Conservation (phyloP, 129 eudicot species). For the Arctium minus region DNA sequence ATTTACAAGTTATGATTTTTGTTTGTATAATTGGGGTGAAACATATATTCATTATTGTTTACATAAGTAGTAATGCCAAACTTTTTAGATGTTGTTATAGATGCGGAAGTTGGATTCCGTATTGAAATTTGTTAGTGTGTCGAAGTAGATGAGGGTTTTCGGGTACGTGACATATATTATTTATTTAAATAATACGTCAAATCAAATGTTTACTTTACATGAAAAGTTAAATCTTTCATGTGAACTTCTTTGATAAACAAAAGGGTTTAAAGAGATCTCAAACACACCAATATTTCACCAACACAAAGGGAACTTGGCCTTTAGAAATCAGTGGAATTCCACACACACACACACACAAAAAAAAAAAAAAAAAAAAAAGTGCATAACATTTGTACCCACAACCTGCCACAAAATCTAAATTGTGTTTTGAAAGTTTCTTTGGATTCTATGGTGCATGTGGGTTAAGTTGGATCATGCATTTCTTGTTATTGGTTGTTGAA, state of each 20-base stretch:
- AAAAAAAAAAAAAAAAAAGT: neutral
- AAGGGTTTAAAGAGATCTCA: slow-evolving; percentile 23
- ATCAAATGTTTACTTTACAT: neutral
- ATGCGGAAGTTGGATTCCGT: neutral
- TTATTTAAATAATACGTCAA: neutral
- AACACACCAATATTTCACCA: slow-evolving; percentile 34
- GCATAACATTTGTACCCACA: slow-evolving; percentile 21
- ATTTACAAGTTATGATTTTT: neutral
- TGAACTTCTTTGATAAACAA: slow-evolving; percentile 2
- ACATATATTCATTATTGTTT: neutral
- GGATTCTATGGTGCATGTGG: slow-evolving; percentile 29
- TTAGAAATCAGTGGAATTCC: neutral
- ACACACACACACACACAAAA: neutral
- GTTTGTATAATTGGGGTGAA: neutral
- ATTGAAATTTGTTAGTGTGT: neutral
- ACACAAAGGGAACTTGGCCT: slow-evolving; percentile 25
- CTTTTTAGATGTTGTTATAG: neutral
- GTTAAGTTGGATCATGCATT: slow-evolving; percentile 49
- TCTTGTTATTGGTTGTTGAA: slow-evolving; percentile 52
- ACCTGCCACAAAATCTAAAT: slow-evolving; percentile 25
- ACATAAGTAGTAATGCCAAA: neutral
- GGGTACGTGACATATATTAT: neutral
- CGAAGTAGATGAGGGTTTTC: neutral
- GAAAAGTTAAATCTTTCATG: neutral
- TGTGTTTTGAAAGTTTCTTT: slow-evolving; percentile 39